Conservation (phyloP, 495 filamentous ascomycete species). For the Podospora conica region DNA sequence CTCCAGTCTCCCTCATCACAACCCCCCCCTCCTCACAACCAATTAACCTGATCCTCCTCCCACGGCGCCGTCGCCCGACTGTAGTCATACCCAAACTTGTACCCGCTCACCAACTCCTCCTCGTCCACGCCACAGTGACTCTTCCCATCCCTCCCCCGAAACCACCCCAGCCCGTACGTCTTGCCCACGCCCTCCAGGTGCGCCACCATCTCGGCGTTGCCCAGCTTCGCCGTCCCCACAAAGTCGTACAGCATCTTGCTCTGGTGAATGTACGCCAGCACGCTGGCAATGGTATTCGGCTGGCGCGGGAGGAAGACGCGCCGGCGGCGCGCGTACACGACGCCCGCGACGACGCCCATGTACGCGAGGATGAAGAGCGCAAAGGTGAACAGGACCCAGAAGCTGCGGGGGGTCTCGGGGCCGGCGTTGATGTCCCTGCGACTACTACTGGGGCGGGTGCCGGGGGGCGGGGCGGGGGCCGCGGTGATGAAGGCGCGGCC, state of each 20-base stretch:
- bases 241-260: constrained; percentile 69
- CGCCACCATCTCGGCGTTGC: constrained; percentile 48
- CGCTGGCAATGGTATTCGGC: constrained; percentile 64
- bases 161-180: constrained; percentile 69
- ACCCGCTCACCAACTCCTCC: constrained; percentile 56
- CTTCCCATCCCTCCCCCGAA: constrained; percentile 57
- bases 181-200: constrained; percentile 49
- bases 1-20: neutral
- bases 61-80: constrained; percentile 39
- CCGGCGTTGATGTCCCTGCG: constrained; percentile 38
- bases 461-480: neutral
- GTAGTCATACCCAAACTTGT: constrained; percentile 52
- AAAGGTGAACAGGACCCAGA: constrained; percentile 53
- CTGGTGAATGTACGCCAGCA: constrained; percentile 68
- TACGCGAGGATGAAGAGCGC: constrained; percentile 53
- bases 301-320: constrained; percentile 64
- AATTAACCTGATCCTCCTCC: constrained; percentile 29
- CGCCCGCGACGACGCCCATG: constrained; percentile 44
- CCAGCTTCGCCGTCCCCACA: constrained; percentile 56
- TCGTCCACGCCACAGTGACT: constrained; percentile 65
- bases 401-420: constrained; percentile 56
- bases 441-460: neutral
- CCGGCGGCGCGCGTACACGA: constrained; percentile 51
- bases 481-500: constrained; percentile 45
- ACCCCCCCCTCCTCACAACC: constrained; percentile 16